Evolutionary conservation across 768 basidiomycete genomes (phyloP), one percentile per base, ranked within the genome.

Genomic region (Mycena indigotica): DNA sequence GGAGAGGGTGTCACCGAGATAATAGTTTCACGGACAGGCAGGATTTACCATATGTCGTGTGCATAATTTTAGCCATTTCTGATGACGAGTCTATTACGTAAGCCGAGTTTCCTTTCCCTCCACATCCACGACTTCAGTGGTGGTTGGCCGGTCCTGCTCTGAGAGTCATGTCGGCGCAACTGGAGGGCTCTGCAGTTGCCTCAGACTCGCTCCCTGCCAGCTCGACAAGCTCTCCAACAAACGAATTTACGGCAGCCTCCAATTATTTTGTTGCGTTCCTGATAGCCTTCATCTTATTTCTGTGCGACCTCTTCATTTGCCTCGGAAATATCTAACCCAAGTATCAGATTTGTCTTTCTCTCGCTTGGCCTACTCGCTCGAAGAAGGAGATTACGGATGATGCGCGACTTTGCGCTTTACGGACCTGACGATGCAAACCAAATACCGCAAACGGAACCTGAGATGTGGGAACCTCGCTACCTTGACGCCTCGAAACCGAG

Each of bases 21-120:
- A 48, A 68, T 80, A 44, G 77, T 86, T 60, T 79, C 82, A 62
- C 81, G 85, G 73, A 80, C 82, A 66, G 87, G 86, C 62, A 67
- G 72, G 60, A 77, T 84, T 72, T 85, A 84, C 65, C 89, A 91
- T 68, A 62, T 61, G 21, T 23, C 21, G 25, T 48, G 46, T 26
- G 24, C 24, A 12, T 48, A 48, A 48, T 48, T 10, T 38, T 38
- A 38, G n/a, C n/a, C 10, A 35, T 35, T 35, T 35, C 32, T 17
- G 32, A 35, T 35, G 32, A n/a, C n/a, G n/a, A n/a, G n/a, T n/a
- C n/a, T n/a, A n/a, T n/a, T n/a, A n/a, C n/a, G n/a, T n/a, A n/a
- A n/a, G n/a, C n/a, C n/a, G n/a, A n/a, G n/a, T n/a, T n/a, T n/a
- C n/a, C n/a, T n/a, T n/a, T n/a, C n/a, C n/a, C n/a, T n/a, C n/a